phyloP scores from a whole-genome alignment of 441 rosid genomes.

The Croton setiger region DNA sequence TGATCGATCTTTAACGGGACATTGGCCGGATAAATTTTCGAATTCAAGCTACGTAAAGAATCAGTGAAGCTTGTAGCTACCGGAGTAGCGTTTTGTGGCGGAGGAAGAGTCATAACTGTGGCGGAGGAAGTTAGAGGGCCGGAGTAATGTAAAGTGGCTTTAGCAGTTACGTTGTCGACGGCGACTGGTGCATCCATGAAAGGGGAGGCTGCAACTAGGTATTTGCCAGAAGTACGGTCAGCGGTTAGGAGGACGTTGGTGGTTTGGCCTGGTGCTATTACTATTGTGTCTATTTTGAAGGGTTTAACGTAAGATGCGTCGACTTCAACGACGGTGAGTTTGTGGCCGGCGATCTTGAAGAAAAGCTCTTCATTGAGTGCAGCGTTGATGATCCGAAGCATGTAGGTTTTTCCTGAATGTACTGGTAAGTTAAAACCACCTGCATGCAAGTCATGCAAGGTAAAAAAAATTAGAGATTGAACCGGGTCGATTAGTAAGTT shows the following conservation, averaged over 20 bases:
- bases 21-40: slow-evolving; percentile 56
- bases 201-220: slow-evolving; percentile 62
- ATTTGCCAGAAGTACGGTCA: slow-evolving; percentile 43
- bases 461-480: no score
- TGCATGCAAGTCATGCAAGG: slow-evolving; percentile 13
- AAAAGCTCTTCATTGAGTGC: slow-evolving; percentile 95
- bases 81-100: slow-evolving; percentile 65
- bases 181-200: slow-evolving; percentile 75
- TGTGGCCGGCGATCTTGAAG: slow-evolving; percentile 82
- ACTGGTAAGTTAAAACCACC: slow-evolving; percentile 60
- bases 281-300: slow-evolving; percentile 52
- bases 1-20: slow-evolving; percentile 71
- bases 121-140: slow-evolving; percentile 48
- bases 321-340: slow-evolving; percentile 79
- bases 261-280: slow-evolving; percentile 83
- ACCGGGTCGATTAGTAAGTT: no score
- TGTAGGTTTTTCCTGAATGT: slow-evolving; percentile 54
- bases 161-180: slow-evolving; percentile 68
- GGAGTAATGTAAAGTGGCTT: slow-evolving; percentile 60
- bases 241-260: slow-evolving; percentile 74
- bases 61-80: slow-evolving; percentile 46
- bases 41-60: slow-evolving; percentile 70
- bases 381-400: slow-evolving; percentile 67
- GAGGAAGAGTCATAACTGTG: slow-evolving; percentile 45
- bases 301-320: slow-evolving; percentile 89